Conservation (phyloP, 768 basidiomycete species). For the Lactarius akahatsu region DNA sequence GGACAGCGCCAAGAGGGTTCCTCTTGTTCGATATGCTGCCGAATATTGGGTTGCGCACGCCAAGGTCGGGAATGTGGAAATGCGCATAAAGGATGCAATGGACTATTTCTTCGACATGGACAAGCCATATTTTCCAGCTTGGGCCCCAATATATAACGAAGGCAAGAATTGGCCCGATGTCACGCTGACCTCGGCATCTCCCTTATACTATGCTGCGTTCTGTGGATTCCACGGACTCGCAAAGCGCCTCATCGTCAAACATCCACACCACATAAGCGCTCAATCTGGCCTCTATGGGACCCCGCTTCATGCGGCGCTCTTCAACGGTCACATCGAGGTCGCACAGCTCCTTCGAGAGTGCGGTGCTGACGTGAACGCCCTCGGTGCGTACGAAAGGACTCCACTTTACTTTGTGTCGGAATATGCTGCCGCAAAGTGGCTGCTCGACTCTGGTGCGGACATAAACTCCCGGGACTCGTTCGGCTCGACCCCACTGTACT, state of each 20-base stretch:
- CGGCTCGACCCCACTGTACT: not conserved
- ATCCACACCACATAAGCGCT: not conserved
- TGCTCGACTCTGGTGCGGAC: not conserved
- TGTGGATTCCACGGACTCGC: not conserved
- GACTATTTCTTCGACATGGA: not conserved
- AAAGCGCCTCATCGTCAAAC: not conserved
- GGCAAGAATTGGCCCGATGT: too few relatives aligned
- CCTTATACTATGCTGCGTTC: not conserved
- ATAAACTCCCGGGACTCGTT: not conserved
- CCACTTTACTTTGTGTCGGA: not conserved
- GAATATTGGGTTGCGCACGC: not conserved
- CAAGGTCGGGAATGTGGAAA: not conserved
- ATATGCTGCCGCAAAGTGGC: not conserved
- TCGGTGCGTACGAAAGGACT: not conserved
- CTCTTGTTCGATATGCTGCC: not conserved
- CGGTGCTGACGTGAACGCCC: not conserved
- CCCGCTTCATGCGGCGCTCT: not conserved
- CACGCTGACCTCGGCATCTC: not conserved
- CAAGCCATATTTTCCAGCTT: not conserved
- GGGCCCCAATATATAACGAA: too few relatives aligned
- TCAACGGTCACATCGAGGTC: not conserved
- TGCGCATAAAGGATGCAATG: not conserved
- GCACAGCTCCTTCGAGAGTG: not conserved
- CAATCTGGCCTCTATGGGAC: rapidly evolving
- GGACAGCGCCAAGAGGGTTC: too few relatives aligned